phyloP scores from a whole-genome alignment of 2,329 filamentous ascomycete genomes.

The Colletotrichum theobromicola region DNA sequence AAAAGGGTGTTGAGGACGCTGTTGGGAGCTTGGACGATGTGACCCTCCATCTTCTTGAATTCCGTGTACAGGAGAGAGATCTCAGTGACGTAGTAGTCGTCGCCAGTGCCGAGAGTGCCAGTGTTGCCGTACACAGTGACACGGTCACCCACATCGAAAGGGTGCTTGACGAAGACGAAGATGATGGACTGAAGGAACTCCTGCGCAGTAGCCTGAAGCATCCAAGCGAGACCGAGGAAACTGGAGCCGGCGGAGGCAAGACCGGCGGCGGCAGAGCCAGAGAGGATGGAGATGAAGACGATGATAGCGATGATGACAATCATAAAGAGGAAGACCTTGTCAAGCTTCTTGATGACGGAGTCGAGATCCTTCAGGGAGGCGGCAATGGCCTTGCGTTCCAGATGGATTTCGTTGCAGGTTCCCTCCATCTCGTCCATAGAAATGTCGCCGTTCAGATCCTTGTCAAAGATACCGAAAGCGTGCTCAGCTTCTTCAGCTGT shows the following conservation, averaged over 20 bases:
- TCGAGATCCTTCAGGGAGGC: constrained; percentile 95
- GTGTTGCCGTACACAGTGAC: constrained; percentile 92
- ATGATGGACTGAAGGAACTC: constrained; percentile 94
- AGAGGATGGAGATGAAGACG: constrained; percentile 89
- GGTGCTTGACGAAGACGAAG: constrained; percentile 97
- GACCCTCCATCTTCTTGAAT: constrained; percentile 98
- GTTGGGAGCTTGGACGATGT: constrained; percentile 95
- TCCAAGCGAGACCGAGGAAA: constrained; percentile 89
- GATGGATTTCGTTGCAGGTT: constrained; percentile 91
- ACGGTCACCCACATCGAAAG: constrained; percentile 94
- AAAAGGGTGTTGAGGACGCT: constrained; percentile 91
- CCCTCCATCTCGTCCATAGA: constrained; percentile 94
- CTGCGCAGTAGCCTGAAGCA: constrained; percentile 90
- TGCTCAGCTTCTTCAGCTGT: constrained; percentile 86
- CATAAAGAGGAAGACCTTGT: constrained; percentile 87
- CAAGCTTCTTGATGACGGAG: constrained; percentile 88
- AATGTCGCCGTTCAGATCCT: constrained; percentile 95
- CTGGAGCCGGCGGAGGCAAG: constrained; percentile 89
- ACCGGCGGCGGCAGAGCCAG: constrained; percentile 86
- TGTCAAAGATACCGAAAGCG: constrained; percentile 92
- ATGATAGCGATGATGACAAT: constrained; percentile 81
- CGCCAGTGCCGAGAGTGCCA: constrained; percentile 76
- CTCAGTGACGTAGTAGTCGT: constrained; percentile 96
- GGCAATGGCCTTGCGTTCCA: constrained; percentile 94
- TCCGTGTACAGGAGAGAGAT: constrained; percentile 93